Evolutionary conservation across 2,329 filamentous ascomycete species (phyloP), one percentile per base, ranked within the genome.

Genomic region (Aspergillus brunneoviolaceus): DNA sequence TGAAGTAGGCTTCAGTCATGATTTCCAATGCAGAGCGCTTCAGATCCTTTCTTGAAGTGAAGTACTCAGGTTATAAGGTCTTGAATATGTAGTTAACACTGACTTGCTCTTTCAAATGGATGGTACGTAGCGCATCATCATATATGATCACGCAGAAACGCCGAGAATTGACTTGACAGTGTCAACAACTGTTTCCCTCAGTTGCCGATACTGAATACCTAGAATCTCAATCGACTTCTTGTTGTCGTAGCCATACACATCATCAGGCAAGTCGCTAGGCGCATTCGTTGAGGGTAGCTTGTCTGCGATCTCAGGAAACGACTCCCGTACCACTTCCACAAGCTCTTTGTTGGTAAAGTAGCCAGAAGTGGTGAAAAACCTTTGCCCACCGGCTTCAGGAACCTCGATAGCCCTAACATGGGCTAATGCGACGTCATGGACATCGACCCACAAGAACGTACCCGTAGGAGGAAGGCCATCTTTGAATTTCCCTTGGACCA

Each of bases 401-500:
- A 79, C 71, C 60, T 82, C 79, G 25, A 80, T 77, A 16, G 80
- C 79, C 62, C 73, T 72, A 23, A 81, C 76, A 64, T 82, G 80
- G 16, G 80, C 80, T 10, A 81, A 71, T 11, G 80, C 80, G 49
- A 81, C 71, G 59, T 82, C 80, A 7, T 78, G 77, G 16, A 82
- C 80, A 74, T 80, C 70, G 2, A 88, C 84, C 77, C 85, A 89
- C 1, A 87, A 77, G 68, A 79, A 87, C 0, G 82, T 82, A 0
- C 81, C 83, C 0, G 85, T 89, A 0, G 85, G 80, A 0, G 83
- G 79, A 10, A 89, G 81, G 27, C 81, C 79, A 2, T 83, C 76
- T 64, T 85, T 87, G 71, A 79, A 82, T 60, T 84, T 82, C 19
- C 89, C 89, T 6, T 80, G 82, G n/a, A 88, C 81, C 55, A 90